Conservation (phyloP, 768 basidiomycete genomes). For the Trichaptum fuscoviolaceum region DNA sequence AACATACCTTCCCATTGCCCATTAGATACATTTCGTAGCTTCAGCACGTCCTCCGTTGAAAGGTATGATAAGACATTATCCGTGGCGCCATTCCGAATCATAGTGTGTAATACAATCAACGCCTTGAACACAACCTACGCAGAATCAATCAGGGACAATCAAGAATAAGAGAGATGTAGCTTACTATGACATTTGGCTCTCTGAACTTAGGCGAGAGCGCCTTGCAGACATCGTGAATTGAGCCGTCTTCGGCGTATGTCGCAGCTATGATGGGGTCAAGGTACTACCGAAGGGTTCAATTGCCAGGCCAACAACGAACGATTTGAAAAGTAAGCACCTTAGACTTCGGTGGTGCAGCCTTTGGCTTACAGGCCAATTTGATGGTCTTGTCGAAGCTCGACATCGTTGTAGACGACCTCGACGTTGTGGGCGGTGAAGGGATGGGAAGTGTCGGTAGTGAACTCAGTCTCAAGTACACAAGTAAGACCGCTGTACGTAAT, state of each 20-base stretch:
- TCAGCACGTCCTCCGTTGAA: constrained; percentile 74
- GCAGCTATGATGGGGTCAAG: constrained; percentile 94
- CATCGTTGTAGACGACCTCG: constrained; percentile 31
- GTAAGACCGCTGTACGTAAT: neutral
- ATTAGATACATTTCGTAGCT: constrained; percentile 72
- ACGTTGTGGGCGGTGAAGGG: constrained; percentile 6
- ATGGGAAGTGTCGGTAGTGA: constrained; percentile 2
- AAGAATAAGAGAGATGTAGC: constrained; percentile 23
- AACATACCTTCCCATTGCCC: constrained; percentile 83
- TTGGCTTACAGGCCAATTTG: constrained; percentile 96
- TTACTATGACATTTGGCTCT: constrained; percentile 87
- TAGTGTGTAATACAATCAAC: constrained; percentile 88
- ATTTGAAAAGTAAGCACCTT: constrained; percentile 54
- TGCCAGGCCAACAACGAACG: constrained; percentile 7
- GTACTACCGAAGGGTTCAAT: constrained; percentile 50
- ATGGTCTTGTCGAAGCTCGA: constrained; percentile 88
- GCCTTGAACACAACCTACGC: constrained; percentile 95
- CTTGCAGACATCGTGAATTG: constrained; percentile 89
- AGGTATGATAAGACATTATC: constrained; percentile 88
- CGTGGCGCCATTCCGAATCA: constrained; percentile 95
- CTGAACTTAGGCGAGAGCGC: constrained; percentile 78
- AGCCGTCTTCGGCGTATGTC: constrained; percentile 94
- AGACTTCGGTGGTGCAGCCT: constrained; percentile 90
- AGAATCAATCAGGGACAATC: constrained; percentile 1
- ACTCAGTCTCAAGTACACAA: neutral